Base-by-base conservation (phyloP, 2,329 filamentous ascomycete species). In the Pseudocercospora fijiensis region DNA sequence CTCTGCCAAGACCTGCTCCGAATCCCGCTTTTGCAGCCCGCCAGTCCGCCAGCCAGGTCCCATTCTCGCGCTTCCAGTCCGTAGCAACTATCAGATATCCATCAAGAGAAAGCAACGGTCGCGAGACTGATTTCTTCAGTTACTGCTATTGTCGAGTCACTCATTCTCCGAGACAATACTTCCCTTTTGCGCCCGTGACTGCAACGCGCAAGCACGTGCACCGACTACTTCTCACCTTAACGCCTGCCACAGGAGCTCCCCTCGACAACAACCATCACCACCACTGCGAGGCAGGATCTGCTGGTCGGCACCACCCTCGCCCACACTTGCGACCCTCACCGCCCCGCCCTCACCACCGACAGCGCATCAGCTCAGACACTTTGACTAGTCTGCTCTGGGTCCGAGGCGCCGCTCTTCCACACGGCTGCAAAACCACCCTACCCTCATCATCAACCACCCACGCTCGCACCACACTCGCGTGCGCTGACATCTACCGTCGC, bases 301-400 rank as follows among this genome's bases (percentile, higher is more conserved):
- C 62, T 61, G 62, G 62, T 58, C 58, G 62, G 62, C 58, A 51
- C 62, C 62, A 58, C 9, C 57, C 57, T 58, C 43, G 37, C 41
- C 13, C 20, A 28, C 57, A 13, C 57, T 47, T 28, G 57, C 57
- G 41, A 58, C 57, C 16, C 24, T 8, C 24, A 22, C 24, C 24
- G 49, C 24, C 24, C 22, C 49, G 24, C 47, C 43, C 24, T 18
- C 53, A 43, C 45, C 62, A 58, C 57, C 57, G 53, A 53, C 53
- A 55, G 62, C 62, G 62, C 62, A 65, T 65, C 62, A 53, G 62
- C 62, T 65, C 62, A 61, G 62, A 65, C 62, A 61, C 62, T 65
- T 65, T 65, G 62, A 65, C 41, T 65, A 65, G 62, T 65, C 62
- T 65, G 62, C 62, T 65, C 62, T 65, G 62, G 57, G 60, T 65